A percentile compares a stretch with the other conserved stretches of the same genome.
These are phyloP conservation scores for Microdochium nivale DNA, from an alignment of 2,329 filamentous ascomycete species.

Conservation along the genomic window DNA sequence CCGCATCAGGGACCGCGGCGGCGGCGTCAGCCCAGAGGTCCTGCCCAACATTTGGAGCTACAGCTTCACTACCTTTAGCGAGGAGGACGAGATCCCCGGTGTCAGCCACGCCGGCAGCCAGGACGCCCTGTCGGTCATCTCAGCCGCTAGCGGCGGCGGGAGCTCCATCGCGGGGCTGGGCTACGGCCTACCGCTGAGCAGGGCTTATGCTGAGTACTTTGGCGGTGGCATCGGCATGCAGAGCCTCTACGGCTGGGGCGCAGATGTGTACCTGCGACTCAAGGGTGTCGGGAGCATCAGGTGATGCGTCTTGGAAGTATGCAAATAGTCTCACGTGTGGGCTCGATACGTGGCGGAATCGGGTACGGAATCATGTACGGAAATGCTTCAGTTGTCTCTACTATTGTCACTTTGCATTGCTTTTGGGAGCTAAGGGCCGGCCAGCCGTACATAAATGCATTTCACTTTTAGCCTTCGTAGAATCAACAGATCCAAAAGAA, in stretches of 20 bases:
- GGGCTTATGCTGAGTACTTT: constrained; percentile 97
- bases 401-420: too few species aligned
- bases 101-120: constrained; percentile 37
- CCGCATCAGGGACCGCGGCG: constrained; percentile 89
- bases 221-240: constrained; percentile 93
- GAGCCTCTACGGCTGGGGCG: constrained; percentile 88
- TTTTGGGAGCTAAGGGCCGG: too few species aligned
- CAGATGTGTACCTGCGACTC: constrained; percentile 58
- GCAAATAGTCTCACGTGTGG: too few species aligned
- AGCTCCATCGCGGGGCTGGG: constrained; percentile 88
- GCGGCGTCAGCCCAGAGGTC: constrained; percentile 80
- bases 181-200: constrained; percentile 81
- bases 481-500: too few species aligned
- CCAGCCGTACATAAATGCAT: too few species aligned
- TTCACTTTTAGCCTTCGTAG: too few species aligned
- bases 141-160: constrained; percentile 59
- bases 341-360: too few species aligned
- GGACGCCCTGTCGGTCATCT: constrained; percentile 69
- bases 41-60: constrained; percentile 91
- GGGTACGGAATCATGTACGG: too few species aligned
- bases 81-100: constrained; percentile 42
- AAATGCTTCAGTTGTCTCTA: too few species aligned
- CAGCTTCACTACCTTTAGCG: constrained; percentile 90
- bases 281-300: constrained; percentile 53
- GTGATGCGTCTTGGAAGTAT: too few species aligned